phyloP scores from a whole-genome alignment of 2,329 filamentous ascomycete genomes.

The Penicillium aurantiogriseum region DNA sequence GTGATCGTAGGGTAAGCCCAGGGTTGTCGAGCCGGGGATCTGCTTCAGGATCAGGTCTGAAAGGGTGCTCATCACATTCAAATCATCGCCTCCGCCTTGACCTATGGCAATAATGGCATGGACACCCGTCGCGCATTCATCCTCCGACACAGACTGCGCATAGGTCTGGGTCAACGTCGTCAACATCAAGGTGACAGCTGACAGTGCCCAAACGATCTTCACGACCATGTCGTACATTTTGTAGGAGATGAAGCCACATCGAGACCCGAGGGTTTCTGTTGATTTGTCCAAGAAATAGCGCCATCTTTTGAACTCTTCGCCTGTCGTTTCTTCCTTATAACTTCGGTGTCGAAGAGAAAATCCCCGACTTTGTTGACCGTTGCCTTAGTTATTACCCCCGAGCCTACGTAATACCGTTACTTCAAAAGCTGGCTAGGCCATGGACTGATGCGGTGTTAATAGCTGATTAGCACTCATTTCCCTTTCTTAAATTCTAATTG shows the following conservation, averaged over 20 bases:
- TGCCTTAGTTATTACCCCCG: constrained; percentile 1
- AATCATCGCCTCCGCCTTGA: constrained; percentile 23
- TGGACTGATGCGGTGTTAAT: neutral
- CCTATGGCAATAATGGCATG: constrained; percentile 25
- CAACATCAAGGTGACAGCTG: neutral
- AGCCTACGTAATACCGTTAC: neutral
- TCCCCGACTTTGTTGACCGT: neutral
- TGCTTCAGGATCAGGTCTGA: constrained; percentile 22
- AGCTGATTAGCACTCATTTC: neutral
- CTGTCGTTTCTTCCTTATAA: neutral
- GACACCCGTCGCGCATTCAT: constrained; percentile 21
- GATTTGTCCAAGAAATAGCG: neutral
- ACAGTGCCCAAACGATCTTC: constrained; percentile 9
- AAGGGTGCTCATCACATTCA: constrained; percentile 24
- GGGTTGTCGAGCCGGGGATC: constrained; percentile 22
- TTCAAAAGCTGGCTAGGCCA: neutral
- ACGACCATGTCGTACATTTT: constrained; percentile 10
- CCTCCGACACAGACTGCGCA: constrained; percentile 11
- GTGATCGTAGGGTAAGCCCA: constrained; percentile 24
- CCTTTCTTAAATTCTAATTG: neutral
- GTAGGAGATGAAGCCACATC: neutral
- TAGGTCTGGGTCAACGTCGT: neutral
- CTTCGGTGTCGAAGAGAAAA: neutral
- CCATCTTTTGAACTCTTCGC: neutral
- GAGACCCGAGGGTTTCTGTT: neutral